Evolutionary conservation across 139 green algal genomes (phyloP).

Genomic region (Coccomyxa sp.): DNA sequence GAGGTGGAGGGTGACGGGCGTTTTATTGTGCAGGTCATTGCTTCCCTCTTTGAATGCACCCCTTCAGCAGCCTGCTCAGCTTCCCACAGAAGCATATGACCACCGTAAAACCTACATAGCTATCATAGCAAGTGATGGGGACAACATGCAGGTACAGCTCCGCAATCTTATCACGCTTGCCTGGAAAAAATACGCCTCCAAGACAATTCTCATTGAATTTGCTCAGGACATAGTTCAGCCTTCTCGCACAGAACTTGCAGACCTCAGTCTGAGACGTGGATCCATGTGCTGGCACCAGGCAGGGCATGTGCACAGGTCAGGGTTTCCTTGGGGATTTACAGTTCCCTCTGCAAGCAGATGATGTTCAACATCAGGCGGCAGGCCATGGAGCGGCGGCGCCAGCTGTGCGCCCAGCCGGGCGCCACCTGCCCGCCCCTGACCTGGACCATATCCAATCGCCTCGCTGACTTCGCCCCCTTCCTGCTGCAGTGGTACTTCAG

Average conservation of each 20-base stretch:
- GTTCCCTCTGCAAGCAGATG: too few species aligned
- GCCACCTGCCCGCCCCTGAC: constrained; percentile 6
- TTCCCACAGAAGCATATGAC: neutral
- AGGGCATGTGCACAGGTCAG: too few species aligned
- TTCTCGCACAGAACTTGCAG: too few species aligned
- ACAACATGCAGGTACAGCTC: constrained; percentile 14
- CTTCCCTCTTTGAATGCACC: neutral
- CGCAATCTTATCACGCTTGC: neutral
- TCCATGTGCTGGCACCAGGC: too few species aligned
- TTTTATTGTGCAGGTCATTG: too few species aligned
- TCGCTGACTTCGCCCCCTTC: constrained; percentile 8
- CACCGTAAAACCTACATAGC: constrained; percentile 6
- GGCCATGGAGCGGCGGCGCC: constrained; percentile 3
- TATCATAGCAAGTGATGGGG: constrained; percentile 12
- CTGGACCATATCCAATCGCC: constrained; percentile 18
- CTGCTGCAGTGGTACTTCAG: constrained; percentile 16
- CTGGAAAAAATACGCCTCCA: too few species aligned
- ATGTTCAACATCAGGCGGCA: neutral
- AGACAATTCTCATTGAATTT: too few species aligned
- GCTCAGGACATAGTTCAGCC: too few species aligned
- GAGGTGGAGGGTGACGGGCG: too few species aligned
- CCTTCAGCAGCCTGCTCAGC: neutral
- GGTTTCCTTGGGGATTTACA: too few species aligned
- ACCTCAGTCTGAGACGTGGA: too few species aligned
- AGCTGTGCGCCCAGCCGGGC: neutral